Conservation (phyloP, 768 basidiomycete genomes). For the Macrolepiota fuliginosa region DNA sequence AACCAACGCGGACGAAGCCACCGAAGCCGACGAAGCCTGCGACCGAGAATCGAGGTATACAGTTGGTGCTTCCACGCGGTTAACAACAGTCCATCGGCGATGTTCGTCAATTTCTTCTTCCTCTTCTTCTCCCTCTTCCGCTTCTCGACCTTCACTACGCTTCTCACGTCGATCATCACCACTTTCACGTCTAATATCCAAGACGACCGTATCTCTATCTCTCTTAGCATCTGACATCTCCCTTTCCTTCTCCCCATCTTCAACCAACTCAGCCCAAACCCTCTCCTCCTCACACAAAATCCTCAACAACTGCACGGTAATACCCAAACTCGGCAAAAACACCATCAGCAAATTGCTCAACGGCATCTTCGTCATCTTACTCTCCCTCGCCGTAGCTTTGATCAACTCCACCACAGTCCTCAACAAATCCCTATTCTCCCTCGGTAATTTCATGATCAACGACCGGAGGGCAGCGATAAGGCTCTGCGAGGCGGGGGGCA, state of each 20-base stretch:
- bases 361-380: constrained; percentile 87
- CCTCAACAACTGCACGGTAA: constrained; percentile 72
- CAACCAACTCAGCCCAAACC: constrained; percentile 48
- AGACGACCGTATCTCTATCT: constrained; percentile 13
- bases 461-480: constrained; percentile 57
- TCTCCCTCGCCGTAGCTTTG: constrained; percentile 64
- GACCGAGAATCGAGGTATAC: constrained; percentile 36
- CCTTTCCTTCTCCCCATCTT: constrained; percentile 12
- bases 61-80: constrained; percentile 30
- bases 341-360: constrained; percentile 85
- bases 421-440: constrained; percentile 82
- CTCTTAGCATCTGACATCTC: constrained; percentile 15
- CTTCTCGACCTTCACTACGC: constrained; percentile 26
- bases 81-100: constrained; percentile 15
- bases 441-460: constrained; percentile 68
- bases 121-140: constrained; percentile 22
- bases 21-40: constrained; percentile 28
- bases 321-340: constrained; percentile 82
- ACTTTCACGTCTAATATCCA: constrained; percentile 11
- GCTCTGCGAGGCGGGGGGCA: constrained; percentile 58
- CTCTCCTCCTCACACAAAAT: constrained; percentile 68
- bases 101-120: constrained; percentile 15
- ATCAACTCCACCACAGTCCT: constrained; percentile 81
- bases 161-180: not conserved
- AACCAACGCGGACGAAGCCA: constrained; percentile 21